These are phyloP conservation scores for Nannizziopsis barbatae DNA, from an alignment of 2,329 filamentous ascomycete genomes.

Conservation along the genomic window DNA sequence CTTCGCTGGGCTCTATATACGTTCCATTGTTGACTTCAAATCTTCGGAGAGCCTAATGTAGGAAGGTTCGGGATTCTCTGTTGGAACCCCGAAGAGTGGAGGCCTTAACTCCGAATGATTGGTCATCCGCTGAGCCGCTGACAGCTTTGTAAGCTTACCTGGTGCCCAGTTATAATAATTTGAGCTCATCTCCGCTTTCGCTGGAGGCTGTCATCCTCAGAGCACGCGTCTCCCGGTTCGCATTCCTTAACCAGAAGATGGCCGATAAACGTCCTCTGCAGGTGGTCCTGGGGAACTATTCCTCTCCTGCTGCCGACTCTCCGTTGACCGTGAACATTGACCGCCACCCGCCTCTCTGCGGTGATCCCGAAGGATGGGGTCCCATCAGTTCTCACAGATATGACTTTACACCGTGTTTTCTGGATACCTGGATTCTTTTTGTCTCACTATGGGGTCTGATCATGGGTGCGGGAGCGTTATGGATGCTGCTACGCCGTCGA, in stretches of 20 bases:
- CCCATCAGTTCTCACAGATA: constrained; percentile 76
- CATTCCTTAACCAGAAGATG: constrained; percentile 18
- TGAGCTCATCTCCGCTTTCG: constrained; percentile 1
- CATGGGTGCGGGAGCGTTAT: constrained; percentile 64
- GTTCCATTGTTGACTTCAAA: too few species aligned
- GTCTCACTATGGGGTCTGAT: constrained; percentile 72
- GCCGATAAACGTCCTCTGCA: constrained; percentile 18
- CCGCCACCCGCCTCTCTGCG: constrained; percentile 60
- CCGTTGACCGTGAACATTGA: constrained; percentile 17
- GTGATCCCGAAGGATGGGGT: constrained; percentile 89
- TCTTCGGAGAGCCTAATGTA: too few species aligned
- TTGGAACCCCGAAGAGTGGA: not conserved
- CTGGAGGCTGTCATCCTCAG: not conserved
- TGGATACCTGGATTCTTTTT: constrained; percentile 74
- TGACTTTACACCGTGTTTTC: constrained; percentile 95
- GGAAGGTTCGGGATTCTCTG: too few species aligned
- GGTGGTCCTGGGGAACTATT: constrained; percentile 18
- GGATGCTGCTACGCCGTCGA: constrained; percentile 64
- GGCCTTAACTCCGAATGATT: not conserved
- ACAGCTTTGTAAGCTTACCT: constrained; percentile 8
- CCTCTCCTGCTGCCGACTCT: constrained; percentile 12
- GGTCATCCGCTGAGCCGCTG: not conserved
- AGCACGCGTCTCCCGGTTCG: constrained; percentile 10
- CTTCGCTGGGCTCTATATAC: too few species aligned
- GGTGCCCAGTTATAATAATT: not conserved